A percentile compares a stretch with the other conserved stretches of the same genome.
phyloP scores from a whole-genome alignment of 1,284 basidiomycete species.

The Ustilago esculenta region DNA sequence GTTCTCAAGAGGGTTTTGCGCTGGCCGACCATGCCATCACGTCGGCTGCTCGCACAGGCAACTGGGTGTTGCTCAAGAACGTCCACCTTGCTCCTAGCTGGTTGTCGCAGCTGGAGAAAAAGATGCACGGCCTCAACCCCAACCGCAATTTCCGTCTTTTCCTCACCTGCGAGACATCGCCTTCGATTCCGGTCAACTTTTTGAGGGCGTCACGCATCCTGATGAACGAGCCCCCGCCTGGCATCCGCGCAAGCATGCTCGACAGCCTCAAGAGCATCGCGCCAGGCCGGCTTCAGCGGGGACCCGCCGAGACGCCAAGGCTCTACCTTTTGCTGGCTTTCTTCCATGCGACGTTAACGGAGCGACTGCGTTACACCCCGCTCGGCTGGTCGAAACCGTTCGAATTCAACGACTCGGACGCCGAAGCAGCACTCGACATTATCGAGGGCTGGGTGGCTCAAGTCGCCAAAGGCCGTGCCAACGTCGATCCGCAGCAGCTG shows the following conservation, averaged over 20 bases:
- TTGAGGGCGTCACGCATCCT: slow-evolving; percentile 61
- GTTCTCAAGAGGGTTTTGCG: slow-evolving; percentile 63
- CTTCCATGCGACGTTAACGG: slow-evolving; percentile 64
- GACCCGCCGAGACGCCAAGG: slow-evolving; percentile 58
- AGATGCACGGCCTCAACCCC: slow-evolving; percentile 58
- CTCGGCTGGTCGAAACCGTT: slow-evolving; percentile 64
- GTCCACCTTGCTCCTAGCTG: slow-evolving; percentile 64
- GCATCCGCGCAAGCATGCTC: slow-evolving; percentile 63
- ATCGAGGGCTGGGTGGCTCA: slow-evolving; percentile 61
- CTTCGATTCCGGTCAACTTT: slow-evolving; percentile 63
- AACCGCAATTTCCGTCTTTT: slow-evolving; percentile 63
- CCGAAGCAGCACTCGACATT: slow-evolving; percentile 59
- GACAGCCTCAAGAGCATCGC: slow-evolving; percentile 56
- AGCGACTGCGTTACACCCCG: slow-evolving; percentile 63
- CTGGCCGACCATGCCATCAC: slow-evolving; percentile 64
- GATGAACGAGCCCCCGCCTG: slow-evolving; percentile 66
- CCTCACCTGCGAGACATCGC: slow-evolving; percentile 64
- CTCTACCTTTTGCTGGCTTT: slow-evolving; percentile 63
- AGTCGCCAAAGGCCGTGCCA: slow-evolving; percentile 56
- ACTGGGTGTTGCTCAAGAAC: slow-evolving; percentile 66
- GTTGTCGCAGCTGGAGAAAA: slow-evolving; percentile 64
- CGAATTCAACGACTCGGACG: slow-evolving; percentile 66
- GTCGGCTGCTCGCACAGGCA: slow-evolving; percentile 56
- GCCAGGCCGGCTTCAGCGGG: slow-evolving; percentile 49
- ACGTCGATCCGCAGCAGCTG: slow-evolving; percentile 60